Evolutionary conservation across 768 basidiomycete genomes (phyloP), one percentile per base, ranked within the genome.

Genomic region (Boletus vinaceobasis): DNA sequence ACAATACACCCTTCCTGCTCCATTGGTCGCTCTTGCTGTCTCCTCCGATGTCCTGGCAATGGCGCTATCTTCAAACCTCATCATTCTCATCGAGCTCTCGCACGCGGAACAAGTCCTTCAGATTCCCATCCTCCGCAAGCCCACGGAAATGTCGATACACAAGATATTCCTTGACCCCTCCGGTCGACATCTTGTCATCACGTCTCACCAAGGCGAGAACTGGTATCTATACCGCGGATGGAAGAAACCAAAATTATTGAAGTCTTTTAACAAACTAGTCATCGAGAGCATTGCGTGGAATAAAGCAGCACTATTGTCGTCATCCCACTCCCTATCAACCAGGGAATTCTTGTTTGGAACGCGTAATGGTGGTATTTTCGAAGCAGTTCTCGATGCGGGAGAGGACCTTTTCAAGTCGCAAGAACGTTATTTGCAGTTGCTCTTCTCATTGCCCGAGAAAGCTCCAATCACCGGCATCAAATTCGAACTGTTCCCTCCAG

Each of bases 261-360:
- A 90, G 65, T 75, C 77, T 8, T 88, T 94, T 71, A 69, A 90
- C 70, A 69, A 90, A 68, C 86, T 92, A 77, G 79, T 90, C 64
- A 88, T 98, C 60, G 91, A 95, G 69, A 87, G 90, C 58, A 77
- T 98, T 38, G 91, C 91, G 0, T 98, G 96, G 96, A 94, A 93
- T 63, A 88, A 83, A 70, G 66, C 82, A 49, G 79, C 81, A 47
- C 66, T 87, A 43, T 73, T 88, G 37, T 80, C 87, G 8, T 79
- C 86, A 0, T 75, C 85, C 11, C 78, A 87, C 67, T 77, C 84
- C 19, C 87, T 85, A 1, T 89, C 90, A 7, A 93, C 89, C 4
- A 75, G 87, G 52, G 88, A 96, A 74, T 82, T 97, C 60, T 75
- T 98, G 13, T 84, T 99, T 55, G 96, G 95, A 17, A 86, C 86